Percentiles rank a stretch among this genome's conserved stretches.
Conservation (phyloP, 306 rosid genomes). For the Senna tora region DNA sequence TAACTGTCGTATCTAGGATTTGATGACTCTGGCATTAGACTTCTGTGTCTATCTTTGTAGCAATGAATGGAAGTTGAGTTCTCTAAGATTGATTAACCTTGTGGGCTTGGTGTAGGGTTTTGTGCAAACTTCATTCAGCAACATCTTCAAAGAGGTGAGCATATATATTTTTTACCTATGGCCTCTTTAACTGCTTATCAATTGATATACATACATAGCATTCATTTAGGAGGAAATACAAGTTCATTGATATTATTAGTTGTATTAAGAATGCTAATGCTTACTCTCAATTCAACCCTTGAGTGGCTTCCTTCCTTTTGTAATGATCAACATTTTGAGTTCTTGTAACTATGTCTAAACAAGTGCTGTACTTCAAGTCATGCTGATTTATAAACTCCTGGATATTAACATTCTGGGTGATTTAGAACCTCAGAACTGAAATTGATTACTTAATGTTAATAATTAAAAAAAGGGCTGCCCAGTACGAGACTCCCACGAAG, state of each 20-base stretch:
- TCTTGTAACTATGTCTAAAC: not conserved
- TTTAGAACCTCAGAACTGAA: not conserved
- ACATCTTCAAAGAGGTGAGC: constrained; percentile 84
- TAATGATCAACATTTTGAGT: not conserved
- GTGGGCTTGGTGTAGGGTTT: constrained; percentile 66
- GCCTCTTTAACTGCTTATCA: constrained; percentile 3
- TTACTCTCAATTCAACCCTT: not conserved
- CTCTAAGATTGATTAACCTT: constrained; percentile 37
- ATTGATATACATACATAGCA: constrained; percentile 12
- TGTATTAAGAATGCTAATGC: not conserved
- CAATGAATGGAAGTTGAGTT: constrained; percentile 22
- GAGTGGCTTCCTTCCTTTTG: constrained; percentile 7
- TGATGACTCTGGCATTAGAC: not conserved
- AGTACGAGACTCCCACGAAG: no score
- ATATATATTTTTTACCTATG: constrained; percentile 17
- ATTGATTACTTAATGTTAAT: not conserved
- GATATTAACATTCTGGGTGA: not conserved
- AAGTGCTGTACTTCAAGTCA: not conserved
- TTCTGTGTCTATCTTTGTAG: not conserved
- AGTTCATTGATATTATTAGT: constrained; percentile 12
- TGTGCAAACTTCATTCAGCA: constrained; percentile 68
- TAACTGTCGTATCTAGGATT: not conserved
- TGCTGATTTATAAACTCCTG: not conserved
- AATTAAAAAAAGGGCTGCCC: no score
- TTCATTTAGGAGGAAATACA: constrained; percentile 21